Evolutionary conservation across 2,329 filamentous ascomycete genomes (phyloP).

Genomic region (Clonostachys byssicola): DNA sequence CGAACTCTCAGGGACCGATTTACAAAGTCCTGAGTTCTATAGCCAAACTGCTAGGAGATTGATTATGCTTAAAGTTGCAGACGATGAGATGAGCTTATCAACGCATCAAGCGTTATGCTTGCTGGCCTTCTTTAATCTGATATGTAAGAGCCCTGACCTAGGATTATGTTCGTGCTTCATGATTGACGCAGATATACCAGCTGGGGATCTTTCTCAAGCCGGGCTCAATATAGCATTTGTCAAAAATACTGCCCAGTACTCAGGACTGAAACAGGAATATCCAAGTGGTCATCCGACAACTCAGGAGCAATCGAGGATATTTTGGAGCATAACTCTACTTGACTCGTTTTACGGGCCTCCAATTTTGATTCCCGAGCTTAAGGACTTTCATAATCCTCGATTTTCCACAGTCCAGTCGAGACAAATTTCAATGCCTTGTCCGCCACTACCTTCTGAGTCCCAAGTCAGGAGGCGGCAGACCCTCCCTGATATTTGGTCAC

Average conservation of each 20-base stretch:
- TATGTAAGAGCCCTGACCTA: background rate
- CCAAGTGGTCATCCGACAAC: background rate
- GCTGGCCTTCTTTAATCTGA: background rate
- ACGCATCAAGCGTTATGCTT: background rate
- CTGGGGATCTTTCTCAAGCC: background rate
- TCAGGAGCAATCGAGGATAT: background rate
- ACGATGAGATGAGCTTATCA: background rate
- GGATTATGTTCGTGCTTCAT: background rate
- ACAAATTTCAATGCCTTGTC: background rate
- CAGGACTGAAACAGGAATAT: background rate
- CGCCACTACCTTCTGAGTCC: background rate
- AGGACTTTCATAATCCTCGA: background rate
- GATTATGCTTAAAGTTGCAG: conserved; percentile 1
- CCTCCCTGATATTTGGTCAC: background rate
- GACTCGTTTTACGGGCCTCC: background rate
- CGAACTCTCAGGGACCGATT: background rate
- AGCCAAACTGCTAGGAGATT: background rate
- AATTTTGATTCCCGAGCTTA: background rate
- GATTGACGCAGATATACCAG: background rate
- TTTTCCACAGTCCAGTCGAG: background rate
- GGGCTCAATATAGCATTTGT: background rate
- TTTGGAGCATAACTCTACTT: background rate
- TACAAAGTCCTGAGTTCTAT: background rate
- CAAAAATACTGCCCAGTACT: background rate
- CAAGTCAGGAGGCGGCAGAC: background rate